Evolutionary conservation across 495 filamentous ascomycete genomes (phyloP), one percentile per base, ranked within the genome.

Genomic region (Penicillium steckii): DNA sequence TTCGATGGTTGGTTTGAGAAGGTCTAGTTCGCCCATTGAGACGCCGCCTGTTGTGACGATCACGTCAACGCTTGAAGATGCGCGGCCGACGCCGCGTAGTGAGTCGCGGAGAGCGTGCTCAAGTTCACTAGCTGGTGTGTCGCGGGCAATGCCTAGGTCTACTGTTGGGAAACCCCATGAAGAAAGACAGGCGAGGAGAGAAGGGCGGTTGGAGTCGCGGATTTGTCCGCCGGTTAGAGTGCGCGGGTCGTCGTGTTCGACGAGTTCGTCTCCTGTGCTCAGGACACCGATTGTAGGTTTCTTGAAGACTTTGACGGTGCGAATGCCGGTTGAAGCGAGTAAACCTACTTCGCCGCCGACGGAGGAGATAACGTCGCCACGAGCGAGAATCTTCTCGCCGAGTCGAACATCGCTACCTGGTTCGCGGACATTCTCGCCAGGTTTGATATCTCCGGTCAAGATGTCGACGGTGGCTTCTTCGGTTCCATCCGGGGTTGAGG

Each of bases 1-100:
- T 73, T 97, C 94, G 63, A 99, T 90, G 4, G 91, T 97, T 1
- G 95, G 94, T 69, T 99, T 99, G 43, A 99, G 84, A 25, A 99
- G 84, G 64, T 99, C 94, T 1, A 96, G 84, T 71, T 99, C 94
- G 53, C 94, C 94, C 94, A 99, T 99, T 12, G 91, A 96, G 18
- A 97, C 94, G 17, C 94, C 95, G 26, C 94, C 94, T 0, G 89
- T 92, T 10, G 95, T 97, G 57, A 99, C 84, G 44, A 97, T 79
- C 22, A 97, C 78, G 59, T 97, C 91, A 21, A 86, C 84, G 33
- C 63, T 67, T 24, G 53, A 41, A 0, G 58, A 60, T 21, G 64
- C 55, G 0, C 58, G 65, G 25, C 71, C 70, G 4, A 74, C 60
- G 30, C 76, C 74, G 19, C 85, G 80, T 41, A 97, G 67, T 17